Conservation (phyloP, 306 rosid genomes). For the Trifolium subterraneum region DNA sequence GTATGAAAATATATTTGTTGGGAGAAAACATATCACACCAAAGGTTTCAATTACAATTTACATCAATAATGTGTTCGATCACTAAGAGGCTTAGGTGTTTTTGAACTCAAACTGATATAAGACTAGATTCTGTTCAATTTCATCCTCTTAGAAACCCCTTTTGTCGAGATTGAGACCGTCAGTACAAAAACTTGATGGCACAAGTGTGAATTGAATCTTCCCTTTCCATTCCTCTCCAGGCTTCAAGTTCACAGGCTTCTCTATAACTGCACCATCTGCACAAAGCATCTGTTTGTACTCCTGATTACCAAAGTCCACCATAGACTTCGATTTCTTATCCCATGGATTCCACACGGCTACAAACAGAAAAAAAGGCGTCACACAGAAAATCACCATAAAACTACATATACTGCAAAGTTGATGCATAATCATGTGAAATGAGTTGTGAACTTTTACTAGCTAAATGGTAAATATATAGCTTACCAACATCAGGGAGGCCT, state of each 20-base stretch:
- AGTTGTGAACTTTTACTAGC: no score
- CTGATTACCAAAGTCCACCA: no score
- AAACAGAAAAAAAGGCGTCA: no score
- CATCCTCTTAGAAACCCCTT: constrained; percentile 38
- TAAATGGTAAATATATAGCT: neutral
- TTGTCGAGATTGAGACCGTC: constrained; percentile 61
- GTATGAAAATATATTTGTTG: no score
- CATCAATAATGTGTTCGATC: no score
- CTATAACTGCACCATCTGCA: constrained; percentile 33
- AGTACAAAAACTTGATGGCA: constrained; percentile 82
- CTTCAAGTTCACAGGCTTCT: constrained; percentile 77
- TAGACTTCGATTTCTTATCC: constrained; percentile 83
- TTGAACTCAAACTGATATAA: constrained; percentile 20
- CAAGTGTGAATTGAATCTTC: constrained; percentile 72
- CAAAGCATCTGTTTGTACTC: no score
- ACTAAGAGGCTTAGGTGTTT: no score
- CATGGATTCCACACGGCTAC: constrained; percentile 97
- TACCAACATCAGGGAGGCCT: constrained; percentile 93
- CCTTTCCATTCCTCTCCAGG: constrained; percentile 98
- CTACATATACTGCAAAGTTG: neutral
- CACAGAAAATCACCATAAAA: constrained; percentile 28
- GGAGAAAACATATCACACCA: no score
- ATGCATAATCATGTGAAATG: neutral
- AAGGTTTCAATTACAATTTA: no score
- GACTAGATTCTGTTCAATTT: constrained; percentile 43